Base-by-base conservation (phyloP, 2,329 filamentous ascomycete species). In the Moelleriella libera region DNA sequence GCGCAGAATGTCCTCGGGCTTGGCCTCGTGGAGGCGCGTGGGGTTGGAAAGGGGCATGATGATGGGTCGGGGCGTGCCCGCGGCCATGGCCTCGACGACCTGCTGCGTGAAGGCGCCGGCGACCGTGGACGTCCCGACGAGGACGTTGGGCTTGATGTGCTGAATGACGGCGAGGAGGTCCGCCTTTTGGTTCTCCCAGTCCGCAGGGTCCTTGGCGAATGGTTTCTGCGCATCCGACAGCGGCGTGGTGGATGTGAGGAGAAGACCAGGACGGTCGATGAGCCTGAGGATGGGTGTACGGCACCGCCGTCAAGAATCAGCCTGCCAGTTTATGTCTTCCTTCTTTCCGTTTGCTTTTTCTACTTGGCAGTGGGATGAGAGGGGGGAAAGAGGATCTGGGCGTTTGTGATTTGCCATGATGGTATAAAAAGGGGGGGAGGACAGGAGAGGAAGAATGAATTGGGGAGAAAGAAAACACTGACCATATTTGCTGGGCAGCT, bases 21-120 rank as follows among this genome's bases (percentile, higher is more conserved):
- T 75, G 1, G 87, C 88, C 63, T 94, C 88, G 59, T 94, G 87
- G 0, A 94, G 75, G 2, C 78, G 72, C 0, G 88, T 95, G 0
- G 88, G 88, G 61, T 94, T 94, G 2, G 84, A 90, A 1, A 94
- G 74, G 0, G 88, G 88, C 50, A 94, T 79, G 49, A 88, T 73
- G 47, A 87, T 78, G n/a, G 88, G 88, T 1, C 82, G 74, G 0
- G 83, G 71, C 3, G 83, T 76, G 55, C 88, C 76, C 37, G 74
- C 70, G 2, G 82, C 79, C 87, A 94, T 94, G 54, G 84, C 84
- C 43, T 73, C 70, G 9, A 94, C 71, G 30, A 88, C 67, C 2
- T 85, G 75, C 54, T 88, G 70, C 0, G 83, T 90, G 64, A 94
- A 94, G 0, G 85, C 69, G 2, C 76, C 77, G 0, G 86, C 82